Evolutionary conservation across 495 filamentous ascomycete genomes (phyloP).

Genomic region (Penicillium diatomitis): DNA sequence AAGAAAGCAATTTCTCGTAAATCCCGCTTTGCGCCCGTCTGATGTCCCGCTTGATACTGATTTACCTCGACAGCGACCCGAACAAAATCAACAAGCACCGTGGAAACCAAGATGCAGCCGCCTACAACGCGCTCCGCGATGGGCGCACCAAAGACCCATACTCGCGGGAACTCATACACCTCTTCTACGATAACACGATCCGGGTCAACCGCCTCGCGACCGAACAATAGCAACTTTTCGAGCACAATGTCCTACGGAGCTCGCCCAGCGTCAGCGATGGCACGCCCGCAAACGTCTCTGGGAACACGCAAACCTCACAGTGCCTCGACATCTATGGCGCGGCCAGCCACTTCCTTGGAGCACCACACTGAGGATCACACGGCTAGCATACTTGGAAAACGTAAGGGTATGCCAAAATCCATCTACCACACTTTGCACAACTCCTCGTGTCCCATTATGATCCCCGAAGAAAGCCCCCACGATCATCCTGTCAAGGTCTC

Average conservation of each 20-base stretch:
- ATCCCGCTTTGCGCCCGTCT: constrained; percentile 3
- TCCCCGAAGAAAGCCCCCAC: neutral
- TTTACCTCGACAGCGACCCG: constrained; percentile 33
- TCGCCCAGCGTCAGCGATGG: constrained; percentile 38
- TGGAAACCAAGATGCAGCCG: constrained; percentile 27
- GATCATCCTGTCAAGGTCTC: neutral
- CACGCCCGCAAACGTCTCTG: constrained; percentile 41
- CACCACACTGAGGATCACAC: constrained; percentile 40
- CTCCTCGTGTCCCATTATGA: constrained; percentile 17
- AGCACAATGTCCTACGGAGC: constrained; percentile 46
- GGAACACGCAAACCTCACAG: constrained; percentile 32
- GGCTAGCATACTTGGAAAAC: constrained; percentile 40
- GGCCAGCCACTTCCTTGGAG: constrained; percentile 55
- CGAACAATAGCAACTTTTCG: constrained; percentile 41
- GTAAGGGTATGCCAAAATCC: constrained; percentile 58
- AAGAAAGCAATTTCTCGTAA: constrained; percentile 30
- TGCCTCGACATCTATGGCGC: constrained; percentile 34
- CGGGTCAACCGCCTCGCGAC: constrained; percentile 41
- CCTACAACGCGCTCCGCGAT: constrained; percentile 22
- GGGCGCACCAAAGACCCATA: constrained; percentile 29
- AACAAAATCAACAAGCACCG: constrained; percentile 44
- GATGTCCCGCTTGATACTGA: neutral
- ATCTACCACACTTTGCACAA: constrained; percentile 19
- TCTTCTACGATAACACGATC: constrained; percentile 36
- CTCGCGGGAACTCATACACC: constrained; percentile 34